These are phyloP conservation scores for Pouteria campechiana DNA, from an alignment of 179 eudicot genomes.

Conservation along the genomic window DNA sequence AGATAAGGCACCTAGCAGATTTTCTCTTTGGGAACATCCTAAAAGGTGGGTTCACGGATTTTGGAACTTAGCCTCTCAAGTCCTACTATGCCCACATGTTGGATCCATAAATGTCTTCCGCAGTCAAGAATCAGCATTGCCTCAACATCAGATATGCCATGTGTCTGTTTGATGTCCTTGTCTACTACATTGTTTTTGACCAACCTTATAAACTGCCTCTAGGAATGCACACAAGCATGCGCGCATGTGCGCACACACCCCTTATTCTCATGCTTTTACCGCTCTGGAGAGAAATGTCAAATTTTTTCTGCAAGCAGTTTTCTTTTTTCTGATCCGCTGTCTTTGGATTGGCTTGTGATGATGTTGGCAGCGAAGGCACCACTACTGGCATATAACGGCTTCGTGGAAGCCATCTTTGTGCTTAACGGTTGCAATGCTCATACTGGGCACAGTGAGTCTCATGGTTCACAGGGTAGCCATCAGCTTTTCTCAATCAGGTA, in stretches of 20 bases:
- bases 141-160: too few relatives aligned
- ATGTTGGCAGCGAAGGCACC: slow-evolving; percentile 85
- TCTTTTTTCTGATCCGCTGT: background rate
- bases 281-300: background rate
- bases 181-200: too few relatives aligned
- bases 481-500: slow-evolving; percentile 67
- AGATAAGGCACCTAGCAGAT: slow-evolving; percentile 79
- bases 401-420: slow-evolving; percentile 90
- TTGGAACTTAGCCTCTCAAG: too few relatives aligned
- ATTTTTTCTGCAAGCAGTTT: background rate
- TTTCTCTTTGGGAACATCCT: slow-evolving; percentile 83
- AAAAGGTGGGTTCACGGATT: slow-evolving; percentile 86
- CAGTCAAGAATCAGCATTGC: too few relatives aligned
- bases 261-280: background rate
- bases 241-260: too few relatives aligned
- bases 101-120: too few relatives aligned
- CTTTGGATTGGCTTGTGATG: slow-evolving; percentile 9
- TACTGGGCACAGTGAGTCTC: slow-evolving; percentile 47
- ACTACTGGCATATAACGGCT: slow-evolving; percentile 93
- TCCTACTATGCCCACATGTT: too few relatives aligned
- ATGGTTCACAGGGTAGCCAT: slow-evolving; percentile 38
- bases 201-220: too few relatives aligned
- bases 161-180: too few relatives aligned
- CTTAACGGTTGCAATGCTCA: slow-evolving; percentile 75
- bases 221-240: too few relatives aligned